Evolutionary conservation across 257 asterid genomes (phyloP), one percentile per base, ranked within the genome.

Genomic region (Fraxinus excelsior): DNA sequence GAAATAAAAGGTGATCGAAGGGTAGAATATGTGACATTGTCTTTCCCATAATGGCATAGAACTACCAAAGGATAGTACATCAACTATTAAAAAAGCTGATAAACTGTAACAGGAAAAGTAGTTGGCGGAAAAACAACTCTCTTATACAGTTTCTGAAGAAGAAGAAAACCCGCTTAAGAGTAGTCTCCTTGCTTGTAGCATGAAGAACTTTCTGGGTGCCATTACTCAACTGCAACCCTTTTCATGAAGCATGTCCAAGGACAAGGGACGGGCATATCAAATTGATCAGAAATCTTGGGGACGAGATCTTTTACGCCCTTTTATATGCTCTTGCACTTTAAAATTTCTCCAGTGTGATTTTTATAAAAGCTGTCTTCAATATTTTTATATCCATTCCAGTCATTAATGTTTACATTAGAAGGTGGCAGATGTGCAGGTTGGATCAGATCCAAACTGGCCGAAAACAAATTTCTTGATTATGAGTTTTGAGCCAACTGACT

Each of bases 41-140:
- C 44, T 49, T 34, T 26, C 31, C 35, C 32, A 70, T 29, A 44
- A 77, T 26, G 69, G 25, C 2, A 79, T 19, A 40, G 42, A 28
- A 46, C 73, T 64, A 53, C 70, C 68, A 62, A 67, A 14, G 6
- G 49, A 62, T 65, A 34, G 58, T 56, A 64, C 72, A 21, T 16
- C 58, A 46, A 58, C 26, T 42, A 71, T 42, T 40, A 3, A 25
- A 18, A 65, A 65, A 29, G 2, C 1, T 7, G 26, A 38, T 38
- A 18, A 25, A 31, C 56, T 19, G 9, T 62, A 74, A 49, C 5
- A 75, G 67, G 67, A 60, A 56, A 56, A 56, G 8, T 66, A 23
- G 70, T 26, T 11, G 64, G 28, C 64, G 1, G n/a, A 73, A 69
- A 9, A n/a, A 40, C n/a, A 23, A 12, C 31, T 51, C 29, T 67